Base-by-base conservation (phyloP, 73 alveolate genomes). In the Vitrella brassicaformis region DNA sequence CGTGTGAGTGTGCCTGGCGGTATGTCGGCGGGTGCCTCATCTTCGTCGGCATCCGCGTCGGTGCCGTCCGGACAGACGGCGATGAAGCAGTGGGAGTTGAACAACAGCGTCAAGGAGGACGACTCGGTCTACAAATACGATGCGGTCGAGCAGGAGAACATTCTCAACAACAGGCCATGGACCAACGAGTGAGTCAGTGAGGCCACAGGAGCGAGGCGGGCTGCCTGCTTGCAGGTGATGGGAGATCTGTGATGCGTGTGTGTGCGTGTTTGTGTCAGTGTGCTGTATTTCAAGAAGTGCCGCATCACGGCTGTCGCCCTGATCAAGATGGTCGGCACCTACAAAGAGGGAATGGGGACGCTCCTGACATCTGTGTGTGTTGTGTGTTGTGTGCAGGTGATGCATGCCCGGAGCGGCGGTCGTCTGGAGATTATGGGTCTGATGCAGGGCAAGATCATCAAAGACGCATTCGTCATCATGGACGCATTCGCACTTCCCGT, bases 401-500 rank as follows among this genome's bases (percentile, higher is more conserved):
- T 86, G 88, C 98, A 92, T 79, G 94, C 96, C 26, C 81, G 89
- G 72, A 31, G 88, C 47, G 96, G 94, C 26, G 98, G 98, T 19
- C 86, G 85, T 72, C 76, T 91, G 27, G 67, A 92, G 66, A 95
- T 92, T 66, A 92, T 92, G 98, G 98, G 98, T 25, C 85, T 92
- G 0, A 86, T 91, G 94, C 90, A 88, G 66, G 98, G 98, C 18
- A 92, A 89, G 72, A 89, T 88, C 70, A 69, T 73, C n/a, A 92
- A 93, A 31, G 88, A 90, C 32, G 83, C 94, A n/a, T 87, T 92
- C 87, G 84, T 91, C 45, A 93, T 92, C 32, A 71, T 90, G 83
- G 98, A 92, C 77, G 95, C 95, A 19, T 85, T 90, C 71, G 94
- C 90, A 30, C 88, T 92, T 45, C 94, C 95, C 47, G 98, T 91